Evolutionary conservation across 139 green algal genomes (phyloP).

Genomic region (Deuterostichococcus epilithicus): DNA sequence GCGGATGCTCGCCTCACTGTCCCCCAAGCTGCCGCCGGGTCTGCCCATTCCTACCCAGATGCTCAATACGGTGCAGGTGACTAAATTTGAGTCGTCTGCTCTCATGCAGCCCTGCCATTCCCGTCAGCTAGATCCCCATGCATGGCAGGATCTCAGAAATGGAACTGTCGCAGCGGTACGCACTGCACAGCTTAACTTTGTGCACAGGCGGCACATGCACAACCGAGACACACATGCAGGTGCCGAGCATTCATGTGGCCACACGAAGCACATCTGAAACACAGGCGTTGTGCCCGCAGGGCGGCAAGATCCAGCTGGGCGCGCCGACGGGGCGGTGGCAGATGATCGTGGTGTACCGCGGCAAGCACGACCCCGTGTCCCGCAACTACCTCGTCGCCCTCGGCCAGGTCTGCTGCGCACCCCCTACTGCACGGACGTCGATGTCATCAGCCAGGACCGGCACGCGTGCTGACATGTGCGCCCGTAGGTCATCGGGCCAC

Average conservation of each 20-base stretch:
- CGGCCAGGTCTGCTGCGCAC: slow-evolving; percentile 18
- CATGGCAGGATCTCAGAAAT: neutral
- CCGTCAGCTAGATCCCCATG: neutral
- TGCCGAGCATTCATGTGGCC: neutral
- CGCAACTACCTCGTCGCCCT: slow-evolving; percentile 34
- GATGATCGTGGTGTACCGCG: slow-evolving; percentile 48
- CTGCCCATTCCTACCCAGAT: slow-evolving; percentile 35
- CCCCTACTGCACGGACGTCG: too few relatives aligned
- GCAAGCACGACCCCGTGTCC: slow-evolving; percentile 51
- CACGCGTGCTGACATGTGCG: too few relatives aligned
- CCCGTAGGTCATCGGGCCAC: too few relatives aligned
- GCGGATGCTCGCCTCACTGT: neutral
- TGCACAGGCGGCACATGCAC: neutral
- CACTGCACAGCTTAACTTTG: neutral
- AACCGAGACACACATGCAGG: slow-evolving; percentile 2
- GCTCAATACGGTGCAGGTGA: slow-evolving; percentile 39
- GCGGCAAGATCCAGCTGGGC: slow-evolving; percentile 49
- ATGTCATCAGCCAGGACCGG: too few relatives aligned
- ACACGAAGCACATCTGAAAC: neutral
- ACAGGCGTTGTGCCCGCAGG: slow-evolving; percentile 16
- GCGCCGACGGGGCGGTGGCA: slow-evolving; percentile 54
- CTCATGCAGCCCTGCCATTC: neutral
- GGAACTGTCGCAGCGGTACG: neutral
- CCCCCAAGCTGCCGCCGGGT: slow-evolving; percentile 33
- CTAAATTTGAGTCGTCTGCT: too few relatives aligned